Conservation (phyloP, 2,329 filamentous ascomycete species). For the Beauveria caledonica region DNA sequence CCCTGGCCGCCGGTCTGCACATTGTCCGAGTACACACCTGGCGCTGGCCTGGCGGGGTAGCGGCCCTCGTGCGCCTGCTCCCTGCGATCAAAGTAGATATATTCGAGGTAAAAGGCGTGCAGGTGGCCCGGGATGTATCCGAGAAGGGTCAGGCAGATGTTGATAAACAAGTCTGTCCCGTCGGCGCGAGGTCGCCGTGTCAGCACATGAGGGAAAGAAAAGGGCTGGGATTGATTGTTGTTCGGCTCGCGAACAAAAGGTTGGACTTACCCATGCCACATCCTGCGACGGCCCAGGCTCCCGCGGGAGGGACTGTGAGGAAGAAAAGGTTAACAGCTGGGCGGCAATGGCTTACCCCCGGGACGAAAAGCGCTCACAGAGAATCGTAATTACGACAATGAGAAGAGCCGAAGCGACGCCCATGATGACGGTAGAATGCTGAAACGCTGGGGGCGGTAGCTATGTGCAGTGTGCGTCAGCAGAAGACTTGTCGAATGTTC, state of each 20-base stretch:
- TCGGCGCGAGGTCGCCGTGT: background rate
- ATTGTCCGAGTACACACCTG: slow-evolving; percentile 63
- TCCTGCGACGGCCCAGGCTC: slow-evolving; percentile 55
- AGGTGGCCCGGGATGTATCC: slow-evolving; percentile 73
- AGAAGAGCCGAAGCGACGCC: slow-evolving; percentile 40
- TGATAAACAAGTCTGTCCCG: slow-evolving; percentile 51
- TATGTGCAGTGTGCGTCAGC: background rate
- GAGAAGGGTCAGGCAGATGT: slow-evolving; percentile 57
- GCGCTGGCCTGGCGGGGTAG: slow-evolving; percentile 45
- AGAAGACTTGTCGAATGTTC: no score
- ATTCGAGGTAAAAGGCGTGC: slow-evolving; percentile 75
- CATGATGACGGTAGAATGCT: slow-evolving; percentile 31
- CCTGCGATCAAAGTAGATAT: slow-evolving; percentile 70
- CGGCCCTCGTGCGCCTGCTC: slow-evolving; percentile 54
- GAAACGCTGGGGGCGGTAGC: background rate
- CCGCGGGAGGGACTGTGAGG: slow-evolving; percentile 54
- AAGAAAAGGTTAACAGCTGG: slow-evolving; percentile 16
- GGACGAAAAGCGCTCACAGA: slow-evolving; percentile 33
- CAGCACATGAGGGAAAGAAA: background rate
- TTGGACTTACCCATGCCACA: slow-evolving; percentile 46
- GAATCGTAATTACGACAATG: slow-evolving; percentile 42
- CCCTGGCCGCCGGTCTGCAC: slow-evolving; percentile 66
- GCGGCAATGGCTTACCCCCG: background rate
- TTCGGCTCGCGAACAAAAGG: background rate
- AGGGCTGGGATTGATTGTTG: background rate